A percentile compares a stretch with the other conserved stretches of the same genome.
Conservation (phyloP, 2,329 filamentous ascomycete genomes). For the Huntiella savannae region DNA sequence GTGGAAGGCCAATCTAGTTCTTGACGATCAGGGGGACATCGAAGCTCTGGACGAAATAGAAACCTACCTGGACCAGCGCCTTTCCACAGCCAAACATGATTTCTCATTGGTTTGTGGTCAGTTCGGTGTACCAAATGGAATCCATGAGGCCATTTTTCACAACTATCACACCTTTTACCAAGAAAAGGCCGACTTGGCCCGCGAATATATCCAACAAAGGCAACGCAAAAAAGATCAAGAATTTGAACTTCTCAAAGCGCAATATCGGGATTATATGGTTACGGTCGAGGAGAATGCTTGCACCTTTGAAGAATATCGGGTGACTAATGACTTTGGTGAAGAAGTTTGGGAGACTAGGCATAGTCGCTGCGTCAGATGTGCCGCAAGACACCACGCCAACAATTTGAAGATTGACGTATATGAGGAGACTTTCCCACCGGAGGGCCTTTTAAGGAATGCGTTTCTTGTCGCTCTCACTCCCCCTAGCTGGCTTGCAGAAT, state of each 20-base stretch:
- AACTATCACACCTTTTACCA: neutral
- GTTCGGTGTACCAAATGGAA: neutral
- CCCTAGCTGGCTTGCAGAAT: constrained; percentile 16
- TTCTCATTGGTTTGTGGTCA: neutral
- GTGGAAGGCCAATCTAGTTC: constrained; percentile 25
- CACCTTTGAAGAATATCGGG: neutral
- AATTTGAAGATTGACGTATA: constrained; percentile 26
- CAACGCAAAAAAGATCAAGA: constrained; percentile 5
- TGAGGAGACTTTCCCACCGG: constrained; percentile 35
- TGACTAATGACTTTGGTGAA: too few relatives aligned
- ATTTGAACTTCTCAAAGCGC: constrained; percentile 31
- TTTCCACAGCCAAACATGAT: neutral
- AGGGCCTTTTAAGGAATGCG: constrained; percentile 19
- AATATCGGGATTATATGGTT: constrained; percentile 15
- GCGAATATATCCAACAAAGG: neutral
- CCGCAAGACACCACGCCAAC: constrained; percentile 16
- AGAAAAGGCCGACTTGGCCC: neutral
- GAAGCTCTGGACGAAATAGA: constrained; percentile 26
- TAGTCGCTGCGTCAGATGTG: constrained; percentile 8
- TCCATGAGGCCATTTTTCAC: neutral
- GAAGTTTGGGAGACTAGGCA: neutral
- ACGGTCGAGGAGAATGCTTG: neutral
- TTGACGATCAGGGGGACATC: constrained; percentile 27
- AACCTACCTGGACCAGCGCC: constrained; percentile 18
- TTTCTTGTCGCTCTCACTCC: constrained; percentile 32